Evolutionary conservation across 2,329 filamentous ascomycete species (phyloP).

Genomic region (Atkinsonella hypoxylon): DNA sequence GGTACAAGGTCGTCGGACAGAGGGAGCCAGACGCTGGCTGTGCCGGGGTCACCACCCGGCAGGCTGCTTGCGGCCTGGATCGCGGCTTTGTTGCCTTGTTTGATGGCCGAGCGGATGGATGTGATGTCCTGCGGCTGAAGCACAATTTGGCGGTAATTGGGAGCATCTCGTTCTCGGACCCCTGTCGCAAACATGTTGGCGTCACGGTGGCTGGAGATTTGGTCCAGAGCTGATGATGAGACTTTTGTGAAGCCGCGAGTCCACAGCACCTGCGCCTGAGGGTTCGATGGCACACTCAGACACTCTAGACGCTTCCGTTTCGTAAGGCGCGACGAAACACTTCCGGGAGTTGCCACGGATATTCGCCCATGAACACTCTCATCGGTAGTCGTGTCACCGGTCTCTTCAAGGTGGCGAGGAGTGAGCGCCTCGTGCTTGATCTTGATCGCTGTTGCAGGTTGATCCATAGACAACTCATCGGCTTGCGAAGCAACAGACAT

Average conservation of each 20-base stretch:
- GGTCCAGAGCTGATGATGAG: conserved; percentile 59
- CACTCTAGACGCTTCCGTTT: conserved; percentile 49
- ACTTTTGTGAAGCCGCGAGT: conserved; percentile 66
- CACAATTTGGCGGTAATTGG: conserved; percentile 63
- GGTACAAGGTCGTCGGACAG: conserved; percentile 68
- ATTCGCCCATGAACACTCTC: conserved; percentile 34
- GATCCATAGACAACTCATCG: conserved; percentile 36
- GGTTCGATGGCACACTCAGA: conserved; percentile 34
- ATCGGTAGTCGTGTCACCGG: conserved; percentile 42
- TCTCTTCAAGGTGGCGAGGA: conserved; percentile 40
- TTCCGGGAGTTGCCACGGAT: conserved; percentile 24
- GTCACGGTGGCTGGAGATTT: conserved; percentile 64
- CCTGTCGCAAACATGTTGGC: conserved; percentile 71
- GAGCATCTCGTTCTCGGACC: conserved; percentile 62
- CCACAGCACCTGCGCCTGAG: conserved; percentile 59
- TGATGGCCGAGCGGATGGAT: conserved; percentile 63
- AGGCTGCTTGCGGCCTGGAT: conserved; percentile 48
- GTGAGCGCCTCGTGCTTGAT: conserved; percentile 51
- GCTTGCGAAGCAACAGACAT: conserved; percentile 34
- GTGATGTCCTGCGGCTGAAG: conserved; percentile 67
- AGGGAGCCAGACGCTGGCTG: conserved; percentile 50
- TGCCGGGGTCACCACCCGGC: conserved; percentile 45
- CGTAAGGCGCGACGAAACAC: conserved; percentile 25
- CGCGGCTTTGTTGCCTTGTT: conserved; percentile 56
- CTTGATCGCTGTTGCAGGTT: conserved; percentile 24